These are phyloP conservation scores for Artemisia tridentata DNA, from an alignment of 129 eudicot species.

Conservation along the genomic window DNA sequence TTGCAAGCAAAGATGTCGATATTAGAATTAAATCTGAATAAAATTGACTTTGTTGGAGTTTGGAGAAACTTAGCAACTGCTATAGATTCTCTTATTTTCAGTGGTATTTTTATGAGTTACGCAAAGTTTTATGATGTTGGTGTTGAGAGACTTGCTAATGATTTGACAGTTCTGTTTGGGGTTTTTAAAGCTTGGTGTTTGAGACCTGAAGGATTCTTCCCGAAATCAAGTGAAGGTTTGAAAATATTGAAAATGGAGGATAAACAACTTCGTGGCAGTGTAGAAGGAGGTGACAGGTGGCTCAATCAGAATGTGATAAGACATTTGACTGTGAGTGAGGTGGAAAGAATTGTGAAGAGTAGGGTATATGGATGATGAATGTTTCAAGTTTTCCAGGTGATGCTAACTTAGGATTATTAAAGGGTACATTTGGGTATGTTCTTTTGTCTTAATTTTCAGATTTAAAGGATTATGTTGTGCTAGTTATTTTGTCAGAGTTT, in stretches of 20 bases:
- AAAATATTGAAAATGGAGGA: conserved; percentile 69
- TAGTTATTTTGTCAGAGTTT: not conserved
- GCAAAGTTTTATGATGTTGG: conserved; percentile 63
- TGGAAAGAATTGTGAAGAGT: conserved; percentile 62
- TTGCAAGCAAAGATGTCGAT: conserved; percentile 62
- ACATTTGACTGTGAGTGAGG: conserved; percentile 58
- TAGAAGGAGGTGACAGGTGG: conserved; percentile 60
- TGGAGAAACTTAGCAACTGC: conserved; percentile 79
- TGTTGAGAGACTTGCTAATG: conserved; percentile 64
- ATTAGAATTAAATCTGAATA: conserved; percentile 60
- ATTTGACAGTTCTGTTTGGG: conserved; percentile 66
- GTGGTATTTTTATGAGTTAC: conserved; percentile 52
- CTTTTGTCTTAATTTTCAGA: not conserved
- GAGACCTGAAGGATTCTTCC: conserved; percentile 95
- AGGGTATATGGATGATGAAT: conserved; percentile 36
- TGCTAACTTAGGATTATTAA: conserved; percentile 8
- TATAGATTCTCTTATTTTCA: conserved; percentile 57
- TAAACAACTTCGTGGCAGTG: conserved; percentile 36
- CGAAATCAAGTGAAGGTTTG: conserved; percentile 68
- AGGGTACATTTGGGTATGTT: conserved; percentile 4
- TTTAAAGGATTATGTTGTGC: not conserved
- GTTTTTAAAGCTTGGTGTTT: conserved; percentile 79
- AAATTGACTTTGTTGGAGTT: conserved; percentile 67
- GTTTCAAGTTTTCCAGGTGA: conserved; percentile 11
- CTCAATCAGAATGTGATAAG: conserved; percentile 58